phyloP scores from a whole-genome alignment of 1,284 basidiomycete species.

The Meripilus lineatus region DNA sequence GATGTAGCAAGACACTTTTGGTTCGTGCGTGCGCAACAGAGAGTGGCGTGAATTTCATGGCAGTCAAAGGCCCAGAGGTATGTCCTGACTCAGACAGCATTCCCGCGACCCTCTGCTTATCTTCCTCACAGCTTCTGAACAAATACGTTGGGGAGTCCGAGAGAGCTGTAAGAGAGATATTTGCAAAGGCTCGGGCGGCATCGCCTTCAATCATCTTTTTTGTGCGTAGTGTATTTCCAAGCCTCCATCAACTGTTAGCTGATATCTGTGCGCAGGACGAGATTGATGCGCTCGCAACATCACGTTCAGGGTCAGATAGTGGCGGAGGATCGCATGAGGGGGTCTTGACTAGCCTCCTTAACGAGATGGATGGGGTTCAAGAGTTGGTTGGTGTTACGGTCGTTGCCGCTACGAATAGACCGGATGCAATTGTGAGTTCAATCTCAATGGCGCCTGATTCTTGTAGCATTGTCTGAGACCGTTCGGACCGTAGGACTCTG shows the following conservation, averaged over 20 bases:
- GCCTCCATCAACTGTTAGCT: neutral
- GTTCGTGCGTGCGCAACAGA: slow-evolving; percentile 94
- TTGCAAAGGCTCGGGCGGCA: slow-evolving; percentile 90
- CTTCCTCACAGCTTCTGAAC: slow-evolving; percentile 70
- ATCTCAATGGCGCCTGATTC: neutral
- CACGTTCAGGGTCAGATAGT: slow-evolving; percentile 61
- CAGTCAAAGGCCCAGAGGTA: slow-evolving; percentile 97
- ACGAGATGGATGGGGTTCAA: slow-evolving; percentile 99
- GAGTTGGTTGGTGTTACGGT: slow-evolving; percentile 90
- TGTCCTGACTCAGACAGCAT: slow-evolving; percentile 14
- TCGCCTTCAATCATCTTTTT: slow-evolving; percentile 97
- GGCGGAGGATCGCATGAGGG: slow-evolving; percentile 71
- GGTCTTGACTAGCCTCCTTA: slow-evolving; percentile 89
- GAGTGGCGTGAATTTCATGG: slow-evolving; percentile 94
- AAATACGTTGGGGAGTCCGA: slow-evolving; percentile 99
- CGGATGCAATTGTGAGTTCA: slow-evolving; percentile 78
- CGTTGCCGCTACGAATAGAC: slow-evolving; percentile 94
- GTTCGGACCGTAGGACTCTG: slow-evolving; percentile 92
- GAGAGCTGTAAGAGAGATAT: slow-evolving; percentile 90
- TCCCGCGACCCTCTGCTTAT: slow-evolving; percentile 6
- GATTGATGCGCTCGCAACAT: slow-evolving; percentile 89
- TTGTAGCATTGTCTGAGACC: neutral
- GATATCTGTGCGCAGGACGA: slow-evolving; percentile 95
- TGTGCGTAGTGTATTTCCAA: slow-evolving; percentile 42
- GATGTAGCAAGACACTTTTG: slow-evolving; percentile 95